Evolutionary conservation across 148 eudicot genomes (phyloP).

Genomic region (Cornus controversa): DNA sequence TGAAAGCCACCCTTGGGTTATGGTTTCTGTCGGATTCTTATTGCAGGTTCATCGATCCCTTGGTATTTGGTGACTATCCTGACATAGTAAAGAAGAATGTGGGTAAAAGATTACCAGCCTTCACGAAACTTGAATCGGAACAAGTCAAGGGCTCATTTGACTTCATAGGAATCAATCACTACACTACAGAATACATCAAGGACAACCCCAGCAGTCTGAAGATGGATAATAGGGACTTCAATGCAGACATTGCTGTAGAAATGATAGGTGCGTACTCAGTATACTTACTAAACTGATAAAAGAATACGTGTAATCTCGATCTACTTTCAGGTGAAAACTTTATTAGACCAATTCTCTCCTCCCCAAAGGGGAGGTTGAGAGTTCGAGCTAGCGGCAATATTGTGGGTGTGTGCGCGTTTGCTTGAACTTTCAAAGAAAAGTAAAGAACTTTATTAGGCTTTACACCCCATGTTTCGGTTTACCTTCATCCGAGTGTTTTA

Average conservation of each 20-base stretch:
- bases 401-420: too few relatives aligned
- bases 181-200: conserved; percentile 18
- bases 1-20: not conserved
- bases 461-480: not conserved
- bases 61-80: conserved; percentile 62
- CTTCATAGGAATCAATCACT: conserved; percentile 65
- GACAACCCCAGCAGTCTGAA: conserved; percentile 32
- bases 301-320: too few relatives aligned
- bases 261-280: conserved; percentile 30
- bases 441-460: too few relatives aligned
- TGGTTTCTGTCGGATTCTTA: not conserved
- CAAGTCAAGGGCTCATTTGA: conserved; percentile 54
- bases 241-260: conserved; percentile 39
- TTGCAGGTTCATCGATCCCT: conserved; percentile 52
- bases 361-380: too few relatives aligned
- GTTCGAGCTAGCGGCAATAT: too few relatives aligned
- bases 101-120: conserved; percentile 46
- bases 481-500: too few relatives aligned
- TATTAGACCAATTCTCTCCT: too few relatives aligned
- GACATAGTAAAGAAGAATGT: conserved; percentile 38
- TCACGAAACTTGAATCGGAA: conserved; percentile 40
- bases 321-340: too few relatives aligned
- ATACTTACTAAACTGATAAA: not conserved
- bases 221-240: conserved; percentile 30
- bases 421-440: too few relatives aligned